phyloP scores from a whole-genome alignment of 2,329 filamentous ascomycete species.

The Trichoderma atrobrunneum region DNA sequence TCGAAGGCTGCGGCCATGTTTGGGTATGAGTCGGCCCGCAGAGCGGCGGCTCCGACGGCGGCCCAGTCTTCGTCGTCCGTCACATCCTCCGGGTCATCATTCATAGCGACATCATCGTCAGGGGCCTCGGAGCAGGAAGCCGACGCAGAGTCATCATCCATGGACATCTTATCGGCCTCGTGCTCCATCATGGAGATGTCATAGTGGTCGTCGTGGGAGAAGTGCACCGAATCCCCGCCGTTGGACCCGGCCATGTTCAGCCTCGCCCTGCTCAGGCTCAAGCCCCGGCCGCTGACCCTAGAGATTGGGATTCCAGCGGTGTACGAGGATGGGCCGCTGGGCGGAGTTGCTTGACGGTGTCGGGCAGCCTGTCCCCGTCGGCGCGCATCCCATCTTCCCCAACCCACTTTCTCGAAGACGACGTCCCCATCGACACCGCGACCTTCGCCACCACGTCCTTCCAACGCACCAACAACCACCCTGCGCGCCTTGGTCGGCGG shows the following conservation, averaged over 20 bases:
- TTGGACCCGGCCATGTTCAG: constrained; percentile 56
- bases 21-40: constrained; percentile 66
- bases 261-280: constrained; percentile 47
- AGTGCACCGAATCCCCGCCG: constrained; percentile 68
- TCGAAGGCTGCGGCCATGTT: constrained; percentile 51
- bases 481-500: constrained; percentile 86
- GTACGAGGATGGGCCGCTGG: constrained; percentile 36
- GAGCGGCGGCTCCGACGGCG: constrained; percentile 78
- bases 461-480: constrained; percentile 86
- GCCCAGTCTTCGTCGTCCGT: constrained; percentile 98
- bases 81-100: constrained; percentile 76
- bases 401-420: constrained; percentile 92
- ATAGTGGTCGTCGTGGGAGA: constrained; percentile 67
- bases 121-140: constrained; percentile 75
- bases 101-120: constrained; percentile 63
- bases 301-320: constrained; percentile 57
- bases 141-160: constrained; percentile 66
- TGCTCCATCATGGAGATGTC: constrained; percentile 71
- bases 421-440: constrained; percentile 67
- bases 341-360: constrained; percentile 42
- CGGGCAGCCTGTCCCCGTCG: constrained; percentile 61
- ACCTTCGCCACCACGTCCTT: constrained; percentile 68
- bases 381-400: constrained; percentile 92
- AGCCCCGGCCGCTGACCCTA: constrained; percentile 39
- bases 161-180: constrained; percentile 94